phyloP scores from a whole-genome alignment of 1,284 basidiomycete genomes.

The Cutaneotrichosporon cavernicola region DNA sequence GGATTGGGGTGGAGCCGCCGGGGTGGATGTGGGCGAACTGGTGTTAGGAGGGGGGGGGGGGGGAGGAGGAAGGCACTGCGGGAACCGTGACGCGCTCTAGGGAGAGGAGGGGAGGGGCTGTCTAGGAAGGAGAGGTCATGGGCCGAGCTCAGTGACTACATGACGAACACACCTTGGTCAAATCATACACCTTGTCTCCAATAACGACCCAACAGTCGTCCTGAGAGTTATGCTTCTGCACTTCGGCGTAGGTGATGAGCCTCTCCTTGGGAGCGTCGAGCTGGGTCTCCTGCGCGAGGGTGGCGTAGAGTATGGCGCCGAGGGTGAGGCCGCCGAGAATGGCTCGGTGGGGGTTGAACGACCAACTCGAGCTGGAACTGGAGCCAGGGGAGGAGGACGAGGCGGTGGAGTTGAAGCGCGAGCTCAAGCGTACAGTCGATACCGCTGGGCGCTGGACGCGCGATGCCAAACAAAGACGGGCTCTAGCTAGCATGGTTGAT shows the following conservation, averaged over 20 bases:
- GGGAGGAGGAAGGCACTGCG: not conserved
- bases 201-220: conserved; percentile 82
- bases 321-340: not conserved
- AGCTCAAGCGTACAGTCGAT: not conserved
- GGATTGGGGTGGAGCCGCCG: conserved; percentile 43
- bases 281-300: not conserved
- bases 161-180: conserved; percentile 64
- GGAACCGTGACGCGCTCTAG: not conserved
- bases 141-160: too few relatives aligned
- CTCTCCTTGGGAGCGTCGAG: conserved; percentile 9
- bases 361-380: not conserved
- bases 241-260: conserved; percentile 57
- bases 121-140: too few relatives aligned
- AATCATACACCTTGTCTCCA: conserved; percentile 56
- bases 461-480: not conserved
- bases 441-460: not conserved
- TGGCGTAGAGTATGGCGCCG: conserved; percentile 1
- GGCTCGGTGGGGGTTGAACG: not conserved
- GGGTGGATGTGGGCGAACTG: conserved; percentile 50
- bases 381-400: not conserved
- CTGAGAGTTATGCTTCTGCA: conserved; percentile 58
- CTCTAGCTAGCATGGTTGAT: not conserved
- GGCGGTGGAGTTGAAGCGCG: not conserved
- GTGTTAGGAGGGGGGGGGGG: not conserved
- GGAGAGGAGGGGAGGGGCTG: too few relatives aligned